phyloP scores from a whole-genome alignment of 1,284 basidiomycete genomes.

The Austroboletus rostrupii region DNA sequence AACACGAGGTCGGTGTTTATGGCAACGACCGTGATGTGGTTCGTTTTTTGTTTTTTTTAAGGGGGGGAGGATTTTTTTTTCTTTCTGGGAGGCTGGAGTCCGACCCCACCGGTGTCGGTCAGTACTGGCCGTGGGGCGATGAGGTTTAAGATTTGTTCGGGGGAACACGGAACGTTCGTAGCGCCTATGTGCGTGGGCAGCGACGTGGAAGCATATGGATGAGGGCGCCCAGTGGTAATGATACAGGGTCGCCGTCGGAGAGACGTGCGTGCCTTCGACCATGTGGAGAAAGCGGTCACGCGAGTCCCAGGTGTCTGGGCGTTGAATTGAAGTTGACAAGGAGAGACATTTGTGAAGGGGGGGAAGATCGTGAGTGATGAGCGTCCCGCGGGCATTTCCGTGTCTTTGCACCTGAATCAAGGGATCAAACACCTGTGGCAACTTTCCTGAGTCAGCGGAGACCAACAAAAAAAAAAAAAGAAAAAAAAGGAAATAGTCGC shows the following conservation, averaged over 20 bases:
- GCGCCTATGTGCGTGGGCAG: neutral
- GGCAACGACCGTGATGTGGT: neutral
- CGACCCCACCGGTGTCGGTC: neutral
- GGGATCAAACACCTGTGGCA: constrained; percentile 5
- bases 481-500: neutral
- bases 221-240: too few species aligned
- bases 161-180: too few species aligned
- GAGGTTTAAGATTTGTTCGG: neutral
- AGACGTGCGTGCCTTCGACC: neutral
- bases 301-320: neutral
- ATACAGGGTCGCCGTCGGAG: neutral
- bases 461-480: constrained; percentile 4
- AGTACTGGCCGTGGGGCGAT: neutral
- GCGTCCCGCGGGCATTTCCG: constrained; percentile 18
- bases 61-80: too few species aligned
- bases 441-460: constrained; percentile 11
- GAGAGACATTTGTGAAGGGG: neutral
- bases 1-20: neutral
- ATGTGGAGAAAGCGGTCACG: neutral
- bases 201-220: neutral
- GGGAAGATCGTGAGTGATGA: neutral
- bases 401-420: constrained; percentile 7
- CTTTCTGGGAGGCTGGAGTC: neutral
- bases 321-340: neutral
- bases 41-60: neutral